Evolutionary conservation across 2,329 filamentous ascomycete genomes (phyloP).

Genomic region (Lachnellula suecica): DNA sequence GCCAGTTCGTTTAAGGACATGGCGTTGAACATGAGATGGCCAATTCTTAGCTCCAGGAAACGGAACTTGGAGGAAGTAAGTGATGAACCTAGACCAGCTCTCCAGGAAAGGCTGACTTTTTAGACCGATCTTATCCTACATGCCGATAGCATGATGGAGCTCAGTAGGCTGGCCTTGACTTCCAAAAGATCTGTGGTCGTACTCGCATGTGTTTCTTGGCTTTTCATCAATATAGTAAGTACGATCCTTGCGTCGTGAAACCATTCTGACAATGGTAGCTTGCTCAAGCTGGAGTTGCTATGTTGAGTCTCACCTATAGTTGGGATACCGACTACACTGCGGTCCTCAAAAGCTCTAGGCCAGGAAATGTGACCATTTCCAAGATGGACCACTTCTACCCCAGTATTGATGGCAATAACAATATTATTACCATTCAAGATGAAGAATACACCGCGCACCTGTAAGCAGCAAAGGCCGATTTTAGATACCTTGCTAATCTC

Average conservation of each 20-base stretch:
- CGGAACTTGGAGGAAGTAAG: conserved; percentile 41
- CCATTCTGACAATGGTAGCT: conserved; percentile 26
- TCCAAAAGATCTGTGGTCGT: conserved; percentile 30
- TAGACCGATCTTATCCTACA: conserved; percentile 33
- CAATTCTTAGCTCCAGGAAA: conserved; percentile 39
- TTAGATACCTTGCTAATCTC: background rate
- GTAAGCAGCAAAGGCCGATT: conserved; percentile 17
- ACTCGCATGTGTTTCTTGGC: conserved; percentile 30
- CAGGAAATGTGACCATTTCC: conserved; percentile 38
- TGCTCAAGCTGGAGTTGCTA: conserved; percentile 43
- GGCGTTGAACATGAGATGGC: conserved; percentile 46
- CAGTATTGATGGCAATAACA: conserved; percentile 27
- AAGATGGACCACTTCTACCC: conserved; percentile 37
- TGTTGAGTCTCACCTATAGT: conserved; percentile 42
- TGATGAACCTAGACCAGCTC: background rate
- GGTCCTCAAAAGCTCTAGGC: conserved; percentile 29
- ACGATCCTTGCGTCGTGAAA: background rate
- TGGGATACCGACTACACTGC: conserved; percentile 37
- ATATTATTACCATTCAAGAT: conserved; percentile 26
- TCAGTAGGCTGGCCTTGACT: conserved; percentile 30
- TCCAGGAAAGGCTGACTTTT: conserved; percentile 6
- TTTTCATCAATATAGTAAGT: conserved; percentile 34
- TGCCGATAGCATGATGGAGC: conserved; percentile 33
- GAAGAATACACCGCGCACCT: conserved; percentile 44
- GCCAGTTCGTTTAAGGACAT: conserved; percentile 43